Conservation (phyloP, 495 filamentous ascomycete species). For the Polyplosphaeria fusca region DNA sequence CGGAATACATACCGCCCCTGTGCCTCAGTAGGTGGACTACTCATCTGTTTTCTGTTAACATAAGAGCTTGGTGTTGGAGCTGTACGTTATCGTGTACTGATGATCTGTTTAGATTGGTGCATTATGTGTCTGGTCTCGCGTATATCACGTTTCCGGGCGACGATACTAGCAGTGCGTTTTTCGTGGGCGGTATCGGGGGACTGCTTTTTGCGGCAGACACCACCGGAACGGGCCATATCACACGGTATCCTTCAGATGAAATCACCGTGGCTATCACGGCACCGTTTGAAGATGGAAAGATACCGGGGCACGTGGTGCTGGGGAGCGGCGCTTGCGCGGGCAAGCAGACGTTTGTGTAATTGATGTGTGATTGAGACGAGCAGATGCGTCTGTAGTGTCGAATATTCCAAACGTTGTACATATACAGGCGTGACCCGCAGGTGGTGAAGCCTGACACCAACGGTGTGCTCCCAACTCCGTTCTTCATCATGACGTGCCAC, state of each 20-base stretch:
- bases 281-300: conserved; percentile 22
- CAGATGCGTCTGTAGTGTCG: too few relatives aligned
- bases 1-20: conserved; percentile 20
- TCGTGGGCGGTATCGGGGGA: conserved; percentile 17
- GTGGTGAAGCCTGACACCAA: too few relatives aligned
- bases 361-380: too few relatives aligned
- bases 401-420: too few relatives aligned
- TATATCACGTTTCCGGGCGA: conserved; percentile 18
- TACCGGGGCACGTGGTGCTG: conserved; percentile 17
- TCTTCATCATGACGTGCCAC: too few relatives aligned
- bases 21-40: conserved; percentile 15
- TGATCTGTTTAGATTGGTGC: conserved; percentile 7
- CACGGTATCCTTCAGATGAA: conserved; percentile 15
- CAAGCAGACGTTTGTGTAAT: conserved; percentile 20
- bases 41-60: not conserved
- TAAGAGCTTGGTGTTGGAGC: not conserved
- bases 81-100: too few relatives aligned
- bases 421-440: too few relatives aligned
- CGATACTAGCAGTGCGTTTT: not conserved
- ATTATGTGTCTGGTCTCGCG: conserved; percentile 22
- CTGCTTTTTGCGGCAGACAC: conserved; percentile 21
- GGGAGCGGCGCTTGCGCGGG: conserved; percentile 11
- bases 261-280: conserved; percentile 17
- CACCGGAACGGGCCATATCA: conserved; percentile 22
- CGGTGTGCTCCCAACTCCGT: too few relatives aligned